Evolutionary conservation across 2,329 filamentous ascomycete species (phyloP), one percentile per base, ranked within the genome.

Genomic region (Stagonosporopsis cucurbitacearum): DNA sequence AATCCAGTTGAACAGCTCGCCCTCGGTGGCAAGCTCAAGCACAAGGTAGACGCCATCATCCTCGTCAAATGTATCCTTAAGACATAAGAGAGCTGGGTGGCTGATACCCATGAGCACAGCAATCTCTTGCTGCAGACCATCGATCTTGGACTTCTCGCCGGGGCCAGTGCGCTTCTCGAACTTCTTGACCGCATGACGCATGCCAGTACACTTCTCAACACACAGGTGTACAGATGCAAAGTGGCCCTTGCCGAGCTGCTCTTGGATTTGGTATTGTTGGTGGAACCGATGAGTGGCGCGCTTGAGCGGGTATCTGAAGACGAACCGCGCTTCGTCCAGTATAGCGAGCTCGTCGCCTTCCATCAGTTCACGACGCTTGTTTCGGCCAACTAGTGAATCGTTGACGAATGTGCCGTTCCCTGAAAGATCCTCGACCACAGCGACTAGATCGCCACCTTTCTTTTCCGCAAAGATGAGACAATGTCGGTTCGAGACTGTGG

Each of bases 371-470:
- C 94, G 86, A 50, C 92, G 85, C 75, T 96, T 92, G 75, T 99
- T 99, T 47, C 94, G 88, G 22, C 95, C 95, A 22, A 99, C 86
- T 26, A 96, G 84, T 15, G 88, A 89, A 67, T 97, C 92, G 70
- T 98, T 98, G 66, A 99, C 89, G 72, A 93, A 99, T 0, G 96
- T 99, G 46, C 95, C 95, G 72, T 99, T 99, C 71, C 88, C 95
- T 6, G 95, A 99, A 19, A 98, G 79, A 74, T 99, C 95, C 74
- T 99, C 93, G 5, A 99, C 77, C 12, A 98, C 84, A 8, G 92
- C 94, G 37, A 86, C 77, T 0, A 80, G 71, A 59, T 82, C 81
- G 30, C 86, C 84, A 46, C 80, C 78, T 60, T 81, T 83, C 62
- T 83, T 86, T 70, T 88, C 84, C 45, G 80, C 81, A 67, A 90